Base-by-base conservation (phyloP, 1,284 basidiomycete species). In the Coriolopsis trogii region DNA sequence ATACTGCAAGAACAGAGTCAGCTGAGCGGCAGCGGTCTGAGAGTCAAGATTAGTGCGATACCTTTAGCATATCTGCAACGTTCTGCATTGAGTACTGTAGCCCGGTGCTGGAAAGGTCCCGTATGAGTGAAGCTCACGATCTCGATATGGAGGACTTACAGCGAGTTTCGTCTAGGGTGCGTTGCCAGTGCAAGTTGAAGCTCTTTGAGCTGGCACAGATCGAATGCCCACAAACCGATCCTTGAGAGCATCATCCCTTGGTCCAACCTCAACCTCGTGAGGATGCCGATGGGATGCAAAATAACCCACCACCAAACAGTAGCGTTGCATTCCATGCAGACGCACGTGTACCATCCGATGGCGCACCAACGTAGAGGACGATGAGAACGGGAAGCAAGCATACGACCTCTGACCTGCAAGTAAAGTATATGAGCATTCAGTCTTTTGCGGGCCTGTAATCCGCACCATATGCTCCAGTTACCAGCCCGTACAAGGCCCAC, bases 171-270 rank as follows among this genome's bases (percentile, higher is more conserved):
- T n/a, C 73, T 63, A 2, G 75, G 75, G 57, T 79, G 72, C 4
- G 64, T 46, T 7, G 65, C 67, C 12, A 78, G 68, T 1, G 72
- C 69, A 18, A 69, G 64, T 59, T 78, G 77, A n/a, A 79, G 65
- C 44, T 78, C 71, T 39, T 79, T 74, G 20, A 78, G 66, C 51
- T 81, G 79, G 21, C 71, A 70, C 8, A 81, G 69, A 54, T 80
- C 79, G 56, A 81, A 81, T 0, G 73, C 70, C 78, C 79, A 81
- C 0, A 81, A 66, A 0, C 79, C 78, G 25, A 80, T 72, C 6
- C 79, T 66, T 0, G 74, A 77, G 2, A 77, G 57, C 12, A 78
- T 77, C 68, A 82, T 73, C 3, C 78, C 77, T 68, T 1, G 16
- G 16, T 16, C 4, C 13, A n/a, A n/a, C n/a, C n/a, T n/a, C n/a